Conservation (phyloP, 352 stramenopile genomes). For the Pythium coloratum region DNA sequence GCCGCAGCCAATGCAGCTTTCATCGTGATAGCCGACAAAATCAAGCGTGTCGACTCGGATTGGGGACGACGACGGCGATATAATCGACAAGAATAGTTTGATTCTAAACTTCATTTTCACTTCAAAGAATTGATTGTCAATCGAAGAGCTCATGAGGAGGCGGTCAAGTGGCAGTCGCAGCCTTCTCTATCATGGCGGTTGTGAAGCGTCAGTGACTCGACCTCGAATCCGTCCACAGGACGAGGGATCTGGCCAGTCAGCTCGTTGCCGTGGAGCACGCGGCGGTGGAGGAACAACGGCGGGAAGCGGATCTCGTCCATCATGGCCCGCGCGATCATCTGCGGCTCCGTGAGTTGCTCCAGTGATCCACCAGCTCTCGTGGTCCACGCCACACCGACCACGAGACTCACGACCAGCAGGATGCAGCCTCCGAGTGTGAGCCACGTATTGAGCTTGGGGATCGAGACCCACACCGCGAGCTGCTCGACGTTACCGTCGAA, state of each 20-base stretch:
- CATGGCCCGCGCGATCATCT: conserved; percentile 4
- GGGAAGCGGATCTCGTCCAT: conserved; percentile 10
- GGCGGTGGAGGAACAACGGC: conserved; percentile 1
- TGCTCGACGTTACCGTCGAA: conserved; percentile 15
- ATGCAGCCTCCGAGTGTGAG: conserved; percentile 15
- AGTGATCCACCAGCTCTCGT: neutral
- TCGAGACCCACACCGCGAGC: conserved; percentile 14
- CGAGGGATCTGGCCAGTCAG: neutral
- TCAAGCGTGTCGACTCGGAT: neutral
- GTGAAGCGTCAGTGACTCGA: neutral
- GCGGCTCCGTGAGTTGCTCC: neutral
- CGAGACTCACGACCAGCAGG: conserved; percentile 3
- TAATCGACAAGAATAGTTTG: neutral
- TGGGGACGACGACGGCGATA: neutral
- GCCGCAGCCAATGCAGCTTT: neutral
- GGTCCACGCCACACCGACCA: neutral
- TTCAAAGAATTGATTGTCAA: neutral
- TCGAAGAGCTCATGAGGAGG: neutral
- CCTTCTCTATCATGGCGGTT: conserved; percentile 1
- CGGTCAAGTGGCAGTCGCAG: neutral
- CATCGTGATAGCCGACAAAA: neutral
- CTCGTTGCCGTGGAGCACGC: conserved; percentile 6
- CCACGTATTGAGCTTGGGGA: conserved; percentile 16
- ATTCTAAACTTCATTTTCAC: neutral
- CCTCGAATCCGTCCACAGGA: neutral